Percentiles rank a stretch among this genome's conserved stretches.
phyloP scores from a whole-genome alignment of 2,329 filamentous ascomycete species.

The Alternaria rosae region DNA sequence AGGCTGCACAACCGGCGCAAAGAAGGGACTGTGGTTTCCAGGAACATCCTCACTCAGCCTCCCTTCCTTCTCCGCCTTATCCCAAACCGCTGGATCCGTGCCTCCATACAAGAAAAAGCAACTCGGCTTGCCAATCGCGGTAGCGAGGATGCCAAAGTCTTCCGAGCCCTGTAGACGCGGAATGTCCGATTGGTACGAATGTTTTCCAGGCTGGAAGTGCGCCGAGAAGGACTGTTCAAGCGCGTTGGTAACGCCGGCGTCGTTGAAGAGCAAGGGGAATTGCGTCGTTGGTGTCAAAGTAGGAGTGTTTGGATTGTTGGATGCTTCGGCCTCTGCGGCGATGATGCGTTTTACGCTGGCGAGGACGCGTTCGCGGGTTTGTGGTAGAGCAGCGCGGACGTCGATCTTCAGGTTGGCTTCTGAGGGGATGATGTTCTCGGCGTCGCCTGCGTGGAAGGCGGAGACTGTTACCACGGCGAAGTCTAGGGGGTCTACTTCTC shows the following conservation, averaged over 20 bases:
- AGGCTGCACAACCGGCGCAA: conserved; percentile 66
- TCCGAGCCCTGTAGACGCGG: conserved; percentile 60
- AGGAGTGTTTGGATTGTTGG: conserved; percentile 55
- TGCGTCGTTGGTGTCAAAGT: conserved; percentile 49
- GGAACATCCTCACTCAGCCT: conserved; percentile 59
- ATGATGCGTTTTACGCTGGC: conserved; percentile 62
- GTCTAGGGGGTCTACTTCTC: conserved; percentile 63
- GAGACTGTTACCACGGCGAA: conserved; percentile 66
- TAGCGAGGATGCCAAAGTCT: conserved; percentile 66
- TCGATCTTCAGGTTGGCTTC: conserved; percentile 63
- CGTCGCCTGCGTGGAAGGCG: conserved; percentile 64
- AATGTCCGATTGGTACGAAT: conserved; percentile 50
- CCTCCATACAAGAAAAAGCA: conserved; percentile 67
- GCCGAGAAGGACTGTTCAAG: conserved; percentile 55
- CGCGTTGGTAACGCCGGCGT: conserved; percentile 52
- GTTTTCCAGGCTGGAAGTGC: conserved; percentile 52
- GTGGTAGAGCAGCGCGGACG: conserved; percentile 57
- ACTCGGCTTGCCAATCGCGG: conserved; percentile 57
- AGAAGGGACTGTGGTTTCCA: conserved; percentile 66
- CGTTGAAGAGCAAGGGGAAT: conserved; percentile 63
- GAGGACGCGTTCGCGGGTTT: conserved; percentile 58
- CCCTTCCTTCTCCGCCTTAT: conserved; percentile 57
- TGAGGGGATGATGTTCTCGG: conserved; percentile 68
- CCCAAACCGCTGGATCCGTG: conserved; percentile 59
- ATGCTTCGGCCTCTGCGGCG: conserved; percentile 62